These are phyloP conservation scores for Paecilomyces formosus DNA, from an alignment of 2,329 filamentous ascomycete species.

Conservation along the genomic window DNA sequence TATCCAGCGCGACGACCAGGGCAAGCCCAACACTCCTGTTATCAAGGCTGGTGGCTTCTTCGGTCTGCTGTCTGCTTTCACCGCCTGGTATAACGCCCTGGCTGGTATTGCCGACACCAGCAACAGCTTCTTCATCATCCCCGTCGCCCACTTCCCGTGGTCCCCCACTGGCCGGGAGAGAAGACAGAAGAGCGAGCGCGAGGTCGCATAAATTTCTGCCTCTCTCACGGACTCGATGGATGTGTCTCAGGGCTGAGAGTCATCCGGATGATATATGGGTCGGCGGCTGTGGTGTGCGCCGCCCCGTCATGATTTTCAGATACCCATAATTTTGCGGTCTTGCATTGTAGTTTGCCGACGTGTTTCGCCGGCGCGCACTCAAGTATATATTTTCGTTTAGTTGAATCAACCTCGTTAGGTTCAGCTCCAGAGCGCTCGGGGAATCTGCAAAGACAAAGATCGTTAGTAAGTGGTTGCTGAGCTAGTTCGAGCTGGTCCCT, in stretches of 20 bases:
- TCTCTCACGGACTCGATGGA: not conserved
- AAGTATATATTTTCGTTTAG: not conserved
- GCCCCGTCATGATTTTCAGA: constrained; percentile 19
- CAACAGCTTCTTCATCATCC: constrained; percentile 84
- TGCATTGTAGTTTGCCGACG: constrained; percentile 3
- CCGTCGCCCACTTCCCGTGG: constrained; percentile 93
- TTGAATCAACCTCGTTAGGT: not conserved
- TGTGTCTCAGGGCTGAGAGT: not conserved
- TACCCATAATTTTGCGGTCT: constrained; percentile 22
- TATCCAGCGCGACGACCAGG: constrained; percentile 43
- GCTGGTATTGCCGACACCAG: constrained; percentile 66
- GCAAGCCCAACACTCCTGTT: constrained; percentile 39
- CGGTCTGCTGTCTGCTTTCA: constrained; percentile 71
- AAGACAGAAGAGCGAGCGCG: constrained; percentile 48
- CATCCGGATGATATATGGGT: not conserved
- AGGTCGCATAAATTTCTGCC: constrained; percentile 22
- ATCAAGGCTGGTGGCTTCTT: constrained; percentile 70
- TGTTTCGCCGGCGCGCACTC: not conserved
- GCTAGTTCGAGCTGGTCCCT: not conserved
- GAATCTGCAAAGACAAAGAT: not conserved
- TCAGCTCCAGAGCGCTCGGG: not conserved
- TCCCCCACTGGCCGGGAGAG: constrained; percentile 64
- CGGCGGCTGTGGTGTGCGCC: not conserved
- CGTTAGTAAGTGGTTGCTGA: not conserved
- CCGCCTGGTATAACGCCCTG: constrained; percentile 82